Evolutionary conservation across 768 basidiomycete species (phyloP), one percentile per base, ranked within the genome.

Genomic region (Kockovaella imperatae): DNA sequence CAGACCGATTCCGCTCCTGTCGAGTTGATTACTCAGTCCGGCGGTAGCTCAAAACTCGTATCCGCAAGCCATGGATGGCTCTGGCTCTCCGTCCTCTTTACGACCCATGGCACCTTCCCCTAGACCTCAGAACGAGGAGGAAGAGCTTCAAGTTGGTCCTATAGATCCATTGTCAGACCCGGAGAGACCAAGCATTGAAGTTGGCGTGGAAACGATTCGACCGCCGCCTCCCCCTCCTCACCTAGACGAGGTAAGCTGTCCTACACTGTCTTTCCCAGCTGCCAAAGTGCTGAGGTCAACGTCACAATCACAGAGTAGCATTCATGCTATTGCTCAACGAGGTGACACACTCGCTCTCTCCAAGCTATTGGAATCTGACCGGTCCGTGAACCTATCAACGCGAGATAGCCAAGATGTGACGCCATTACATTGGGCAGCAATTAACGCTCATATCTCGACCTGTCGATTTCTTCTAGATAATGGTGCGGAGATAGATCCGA

Each of bases 381-480:
- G 56, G 14, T 30, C 43, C 13, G 42, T 64, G 1, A 53, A 59
- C 36, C 46, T 69, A 14, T 64, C 68, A 14, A 48, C 52, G 10
- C 46, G 84, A 40, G 93, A 97, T 72, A 77, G 79, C 24, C 85
- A 93, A 69, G 89, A 91, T 59, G 87, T 96, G 28, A 93, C 91
- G 0, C 84, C 95, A 1, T 79, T 99, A 1, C 95, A 99, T 67
- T 99, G 95, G 95, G 91, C 95, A 6, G 84, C 91, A 1, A 96
- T 97, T 66, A 96, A 96, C 61, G 90, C 89, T 3, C 89, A 96
- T 64, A 75, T 93, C n/a, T 77, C 81, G 1, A 83, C 85, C 21
- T 95, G 89, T 71, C 79, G 84, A 28, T 86, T 83, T 57, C 76
- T 99, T 15, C 75, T 99, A 29, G 87, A 90, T 56, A 82, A 87